Evolutionary conservation across 306 rosid species (phyloP).

Genomic region (Astragalus glycyphyllos): DNA sequence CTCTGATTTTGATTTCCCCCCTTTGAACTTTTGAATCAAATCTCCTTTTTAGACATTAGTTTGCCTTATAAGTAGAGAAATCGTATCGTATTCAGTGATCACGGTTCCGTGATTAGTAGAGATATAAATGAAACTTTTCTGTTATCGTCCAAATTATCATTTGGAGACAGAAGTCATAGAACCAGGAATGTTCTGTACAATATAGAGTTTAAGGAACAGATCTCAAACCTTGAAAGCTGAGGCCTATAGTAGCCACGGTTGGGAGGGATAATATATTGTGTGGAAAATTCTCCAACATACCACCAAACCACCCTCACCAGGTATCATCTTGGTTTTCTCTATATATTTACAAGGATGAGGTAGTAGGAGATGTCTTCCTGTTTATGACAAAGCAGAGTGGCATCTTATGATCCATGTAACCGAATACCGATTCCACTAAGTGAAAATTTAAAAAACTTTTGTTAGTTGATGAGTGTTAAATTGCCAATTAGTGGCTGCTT

Average conservation of each 20-base stretch:
- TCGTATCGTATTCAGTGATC: not conserved
- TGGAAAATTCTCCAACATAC: not conserved
- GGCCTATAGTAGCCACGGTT: slow-evolving; percentile 3
- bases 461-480: not conserved
- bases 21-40: not conserved
- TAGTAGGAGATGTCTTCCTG: not conserved
- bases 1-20: not conserved
- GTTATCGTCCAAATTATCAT: not conserved
- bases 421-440: too few species aligned
- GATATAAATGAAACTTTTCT: not conserved
- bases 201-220: slow-evolving; percentile 16
- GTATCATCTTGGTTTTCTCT: slow-evolving; percentile 1
- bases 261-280: not conserved
- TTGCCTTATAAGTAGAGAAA: slow-evolving; percentile 4
- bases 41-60: not conserved
- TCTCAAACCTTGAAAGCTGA: slow-evolving; percentile 3
- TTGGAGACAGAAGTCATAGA: not conserved
- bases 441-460: too few species aligned
- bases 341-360: not conserved
- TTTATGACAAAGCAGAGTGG: not conserved
- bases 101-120: slow-evolving; percentile 16
- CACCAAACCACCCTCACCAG: not conserved
- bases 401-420: too few species aligned
- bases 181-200: slow-evolving; percentile 6
- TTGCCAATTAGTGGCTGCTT: not conserved